Conservation (phyloP, 2,329 filamentous ascomycete species). For the Verticillium tricorpus region DNA sequence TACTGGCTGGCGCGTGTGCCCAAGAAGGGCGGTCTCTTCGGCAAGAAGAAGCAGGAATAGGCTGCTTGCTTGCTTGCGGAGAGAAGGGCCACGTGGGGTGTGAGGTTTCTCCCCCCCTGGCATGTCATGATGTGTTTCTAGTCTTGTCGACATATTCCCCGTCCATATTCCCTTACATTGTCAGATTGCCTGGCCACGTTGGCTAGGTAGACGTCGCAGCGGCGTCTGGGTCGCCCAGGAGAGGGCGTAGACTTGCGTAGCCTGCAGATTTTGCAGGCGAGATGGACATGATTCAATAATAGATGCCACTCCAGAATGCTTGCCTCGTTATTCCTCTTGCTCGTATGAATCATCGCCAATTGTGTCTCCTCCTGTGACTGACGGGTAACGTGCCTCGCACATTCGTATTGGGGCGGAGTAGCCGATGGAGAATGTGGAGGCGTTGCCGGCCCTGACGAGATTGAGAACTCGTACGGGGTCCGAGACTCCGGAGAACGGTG, state of each 20-base stretch:
- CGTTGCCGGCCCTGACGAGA: neutral
- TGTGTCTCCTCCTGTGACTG: too few relatives aligned
- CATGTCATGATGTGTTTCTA: neutral
- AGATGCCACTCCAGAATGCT: neutral
- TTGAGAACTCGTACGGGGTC: neutral
- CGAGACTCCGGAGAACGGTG: neutral
- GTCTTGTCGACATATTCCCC: neutral
- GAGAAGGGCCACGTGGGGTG: neutral
- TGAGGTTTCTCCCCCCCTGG: neutral
- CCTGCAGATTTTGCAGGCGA: neutral
- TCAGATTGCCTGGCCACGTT: neutral
- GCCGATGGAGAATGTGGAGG: neutral
- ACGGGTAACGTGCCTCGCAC: neutral
- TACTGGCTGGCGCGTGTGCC: conserved; percentile 52
- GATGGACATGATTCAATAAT: neutral
- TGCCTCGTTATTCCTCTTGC: neutral
- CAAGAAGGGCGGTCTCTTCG: conserved; percentile 24
- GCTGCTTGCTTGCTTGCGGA: neutral
- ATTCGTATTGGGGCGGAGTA: neutral
- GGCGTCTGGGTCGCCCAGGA: neutral
- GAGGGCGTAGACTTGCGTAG: neutral
- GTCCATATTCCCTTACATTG: neutral
- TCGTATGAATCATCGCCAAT: neutral
- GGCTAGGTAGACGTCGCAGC: neutral
- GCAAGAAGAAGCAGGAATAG: conserved; percentile 27